Evolutionary conservation across 345 rosid genomes (phyloP).

Genomic region (Eutrema japonicum): DNA sequence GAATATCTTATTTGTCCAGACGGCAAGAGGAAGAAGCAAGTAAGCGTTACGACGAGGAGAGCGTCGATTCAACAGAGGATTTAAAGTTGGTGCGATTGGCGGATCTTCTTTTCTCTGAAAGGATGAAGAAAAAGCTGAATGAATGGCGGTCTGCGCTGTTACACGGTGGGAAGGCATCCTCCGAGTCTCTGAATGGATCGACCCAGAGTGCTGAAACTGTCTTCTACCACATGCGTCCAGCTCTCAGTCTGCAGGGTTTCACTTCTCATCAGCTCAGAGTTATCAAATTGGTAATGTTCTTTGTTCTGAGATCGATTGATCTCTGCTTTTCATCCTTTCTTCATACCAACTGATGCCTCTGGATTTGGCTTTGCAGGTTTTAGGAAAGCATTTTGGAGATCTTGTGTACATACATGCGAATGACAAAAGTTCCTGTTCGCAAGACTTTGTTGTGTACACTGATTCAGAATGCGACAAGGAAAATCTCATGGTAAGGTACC

Average conservation of each 20-base stretch:
- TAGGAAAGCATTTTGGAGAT: constrained; percentile 73
- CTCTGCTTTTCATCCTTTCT: background rate
- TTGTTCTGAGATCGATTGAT: constrained; percentile 2
- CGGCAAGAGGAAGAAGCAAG: constrained; percentile 66
- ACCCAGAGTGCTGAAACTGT: constrained; percentile 56
- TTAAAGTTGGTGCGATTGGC: constrained; percentile 53
- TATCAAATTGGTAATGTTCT: constrained; percentile 61
- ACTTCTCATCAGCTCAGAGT: constrained; percentile 81
- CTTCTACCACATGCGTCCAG: constrained; percentile 75
- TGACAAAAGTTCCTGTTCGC: constrained; percentile 49
- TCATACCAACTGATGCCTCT: background rate
- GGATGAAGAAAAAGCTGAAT: constrained; percentile 69
- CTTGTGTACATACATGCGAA: constrained; percentile 55
- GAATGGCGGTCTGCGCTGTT: constrained; percentile 72
- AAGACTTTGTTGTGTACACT: constrained; percentile 63
- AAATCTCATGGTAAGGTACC: constrained; percentile 67
- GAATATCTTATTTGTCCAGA: constrained; percentile 94
- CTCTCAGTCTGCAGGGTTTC: constrained; percentile 68
- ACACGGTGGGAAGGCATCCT: constrained; percentile 40
- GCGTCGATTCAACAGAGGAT: constrained; percentile 41
- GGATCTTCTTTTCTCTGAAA: constrained; percentile 74
- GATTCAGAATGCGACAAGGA: constrained; percentile 67
- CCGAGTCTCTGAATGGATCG: constrained; percentile 40
- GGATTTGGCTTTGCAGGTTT: constrained; percentile 51
- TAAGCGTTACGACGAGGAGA: constrained; percentile 46